Evolutionary conservation across 23 red algal genomes (phyloP), one percentile per base, ranked within the genome.

Genomic region (Gracilaria domingensis): DNA sequence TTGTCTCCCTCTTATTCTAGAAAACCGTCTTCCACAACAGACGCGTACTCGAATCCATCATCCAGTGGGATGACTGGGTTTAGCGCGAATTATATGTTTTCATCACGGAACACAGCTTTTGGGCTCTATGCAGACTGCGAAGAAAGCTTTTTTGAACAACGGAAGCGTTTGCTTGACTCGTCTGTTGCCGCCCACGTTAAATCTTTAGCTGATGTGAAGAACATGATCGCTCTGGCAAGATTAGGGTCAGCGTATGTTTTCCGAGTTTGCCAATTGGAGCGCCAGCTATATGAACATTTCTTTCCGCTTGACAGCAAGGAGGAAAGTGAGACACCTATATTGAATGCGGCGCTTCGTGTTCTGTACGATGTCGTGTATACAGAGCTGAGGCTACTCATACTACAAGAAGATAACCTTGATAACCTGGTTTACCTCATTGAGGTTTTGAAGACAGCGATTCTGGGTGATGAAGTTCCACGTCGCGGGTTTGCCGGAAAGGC

Each of bases 361-460:
- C 53, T 93, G 4, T 93, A 84, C 56, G 93, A 85, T 33, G 35
- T 89, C 12, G 61, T 95, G 2, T 94, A 90, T 67, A 89, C 70
- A 8, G 85, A 94, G 48, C 47, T 98, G 56, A 73, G 91, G 61
- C 92, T 91, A 26, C 86, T 76, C 21, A 93, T 98, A 29, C 33
- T 98, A 21, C 53, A 89, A 36, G 95, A 98, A 49, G 86, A 79
- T 57, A 86, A 94, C 34, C 91, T 98, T 16, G 95, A 93, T 13
- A 91, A 79, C 28, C 82, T 98, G 8, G 95, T 98, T 20, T 93
- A 94, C 54, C 87, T 93, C 21, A 93, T 98, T 50, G 90, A 94
- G 65, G 71, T 94, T 30, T 86, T 98, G 32, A 83, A 91, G 37
- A 98, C 82, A 29, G 95, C 94, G 44, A 85, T 94, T 20, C 74